Evolutionary conservation across 2,329 filamentous ascomycete species (phyloP), one percentile per base, ranked within the genome.

Genomic region (Curvularia sp.): DNA sequence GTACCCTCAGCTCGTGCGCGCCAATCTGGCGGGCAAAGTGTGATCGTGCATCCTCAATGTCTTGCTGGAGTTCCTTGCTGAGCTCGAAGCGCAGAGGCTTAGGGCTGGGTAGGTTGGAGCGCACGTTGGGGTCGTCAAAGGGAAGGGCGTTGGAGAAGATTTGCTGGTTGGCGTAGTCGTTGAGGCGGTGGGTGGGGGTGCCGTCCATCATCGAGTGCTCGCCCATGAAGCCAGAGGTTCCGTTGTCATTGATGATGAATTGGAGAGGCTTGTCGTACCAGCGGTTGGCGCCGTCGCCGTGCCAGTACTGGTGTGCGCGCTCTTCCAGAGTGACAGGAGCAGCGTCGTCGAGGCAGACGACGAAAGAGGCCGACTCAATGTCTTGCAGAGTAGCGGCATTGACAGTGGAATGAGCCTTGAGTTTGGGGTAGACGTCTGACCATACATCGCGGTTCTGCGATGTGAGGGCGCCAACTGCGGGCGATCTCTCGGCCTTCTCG

Each of bases 131-230:
- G 75, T 93, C 86, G 60, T 89, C 90, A 75, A 97, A 91, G 79
- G 97, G 93, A 58, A 99, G 88, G 77, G 95, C 96, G 82, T 97
- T 94, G 81, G 89, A 89, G 81, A 97, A 93, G 78, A 98, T 97
- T 73, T 91, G 86, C 75, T 91, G 88, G 82, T 94, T 96, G 75
- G 96, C 86, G 74, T 93, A 95, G 84, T 99, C 95, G 78, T 97
- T 99, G 15, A 99, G 85, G 44, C 96, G 90, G 80, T 98, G 95
- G 2, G 96, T 99, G 1, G 96, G 93, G 6, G 95, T 99, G 65
- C 96, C 95, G 76, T 99, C 95, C 96, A 99, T 99, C 95, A 99
- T 98, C 71, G 91, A 96, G 85, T 99, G 95, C 81, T 99, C 95
- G 73, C 95, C 95, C 85, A 93, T 94, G 85, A 99, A 99, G 61